Conservation (phyloP, 331 rosid genomes). For the Malus hybrid region DNA sequence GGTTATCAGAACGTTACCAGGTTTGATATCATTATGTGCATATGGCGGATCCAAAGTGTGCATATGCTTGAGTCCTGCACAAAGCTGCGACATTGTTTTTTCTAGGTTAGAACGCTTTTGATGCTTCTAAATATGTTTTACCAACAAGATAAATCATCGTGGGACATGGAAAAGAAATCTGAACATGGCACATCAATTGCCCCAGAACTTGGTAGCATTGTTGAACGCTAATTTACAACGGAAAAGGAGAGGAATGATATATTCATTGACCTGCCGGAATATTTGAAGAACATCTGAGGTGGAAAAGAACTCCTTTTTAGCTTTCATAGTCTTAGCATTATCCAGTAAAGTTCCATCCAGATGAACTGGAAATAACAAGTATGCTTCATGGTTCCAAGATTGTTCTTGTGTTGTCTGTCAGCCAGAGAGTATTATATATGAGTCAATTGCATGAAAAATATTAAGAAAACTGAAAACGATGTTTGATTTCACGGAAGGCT, state of each 20-base stretch:
- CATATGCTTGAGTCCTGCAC: constrained; percentile 95
- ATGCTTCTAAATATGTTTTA: neutral
- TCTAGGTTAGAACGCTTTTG: constrained; percentile 19
- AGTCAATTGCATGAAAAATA: constrained; percentile 2
- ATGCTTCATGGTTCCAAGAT: constrained; percentile 92
- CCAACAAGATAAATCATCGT: neutral
- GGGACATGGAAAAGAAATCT: neutral
- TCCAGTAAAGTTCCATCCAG: constrained; percentile 93
- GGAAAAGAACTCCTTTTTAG: constrained; percentile 70
- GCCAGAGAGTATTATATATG: constrained; percentile 11
- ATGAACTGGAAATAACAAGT: constrained; percentile 92
- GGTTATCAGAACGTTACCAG: constrained; percentile 85
- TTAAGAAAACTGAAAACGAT: neutral
- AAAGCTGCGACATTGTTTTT: constrained; percentile 58
- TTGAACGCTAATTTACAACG: neutral
- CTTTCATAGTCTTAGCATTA: constrained; percentile 68
- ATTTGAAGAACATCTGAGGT: constrained; percentile 84
- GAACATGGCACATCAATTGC: neutral
- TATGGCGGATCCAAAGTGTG: constrained; percentile 82
- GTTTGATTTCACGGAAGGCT: neutral
- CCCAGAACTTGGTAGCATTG: neutral
- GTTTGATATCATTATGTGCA: constrained; percentile 95
- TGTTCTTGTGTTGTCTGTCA: constrained; percentile 70
- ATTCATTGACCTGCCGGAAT: constrained; percentile 67
- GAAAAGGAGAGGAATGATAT: neutral